These are phyloP conservation scores for Aureobasidium sp. DNA, from an alignment of 2,329 filamentous ascomycete genomes.

Conservation along the genomic window DNA sequence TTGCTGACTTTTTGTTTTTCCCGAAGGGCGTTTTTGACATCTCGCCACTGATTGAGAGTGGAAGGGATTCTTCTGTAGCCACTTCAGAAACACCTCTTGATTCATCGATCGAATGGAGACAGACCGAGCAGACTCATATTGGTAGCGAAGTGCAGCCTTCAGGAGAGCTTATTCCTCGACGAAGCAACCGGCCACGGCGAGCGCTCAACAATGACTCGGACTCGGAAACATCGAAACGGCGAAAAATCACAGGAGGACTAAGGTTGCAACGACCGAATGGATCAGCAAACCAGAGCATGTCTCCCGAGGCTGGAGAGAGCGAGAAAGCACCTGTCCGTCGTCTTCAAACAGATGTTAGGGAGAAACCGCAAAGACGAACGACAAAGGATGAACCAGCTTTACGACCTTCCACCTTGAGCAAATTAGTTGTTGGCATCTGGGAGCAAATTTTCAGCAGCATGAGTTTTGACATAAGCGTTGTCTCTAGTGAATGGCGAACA, in stretches of 20 bases:
- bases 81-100: not conserved
- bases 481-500: constrained; percentile 31
- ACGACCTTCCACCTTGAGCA: constrained; percentile 43
- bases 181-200: constrained; percentile 2
- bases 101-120: not conserved
- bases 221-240: constrained; percentile 37
- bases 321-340: not conserved
- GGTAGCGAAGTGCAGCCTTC: not conserved
- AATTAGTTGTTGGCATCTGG: constrained; percentile 45
- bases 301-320: not conserved
- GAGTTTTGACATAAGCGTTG: constrained; percentile 34
- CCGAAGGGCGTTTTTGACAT: constrained; percentile 3
- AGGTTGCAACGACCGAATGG: constrained; percentile 19
- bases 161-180: not conserved
- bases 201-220: constrained; percentile 1
- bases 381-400: constrained; percentile 24
- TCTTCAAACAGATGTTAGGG: constrained; percentile 19
- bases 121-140: not conserved
- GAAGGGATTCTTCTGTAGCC: not conserved
- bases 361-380: constrained; percentile 25
- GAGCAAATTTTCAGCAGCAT: constrained; percentile 41
- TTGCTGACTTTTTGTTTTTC: not conserved
- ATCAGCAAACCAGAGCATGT: constrained; percentile 18
- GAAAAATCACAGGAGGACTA: constrained; percentile 30
- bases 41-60: not conserved